Conservation (phyloP, 108 stramenopile species). For the Chaetoceros tenuissimus region DNA sequence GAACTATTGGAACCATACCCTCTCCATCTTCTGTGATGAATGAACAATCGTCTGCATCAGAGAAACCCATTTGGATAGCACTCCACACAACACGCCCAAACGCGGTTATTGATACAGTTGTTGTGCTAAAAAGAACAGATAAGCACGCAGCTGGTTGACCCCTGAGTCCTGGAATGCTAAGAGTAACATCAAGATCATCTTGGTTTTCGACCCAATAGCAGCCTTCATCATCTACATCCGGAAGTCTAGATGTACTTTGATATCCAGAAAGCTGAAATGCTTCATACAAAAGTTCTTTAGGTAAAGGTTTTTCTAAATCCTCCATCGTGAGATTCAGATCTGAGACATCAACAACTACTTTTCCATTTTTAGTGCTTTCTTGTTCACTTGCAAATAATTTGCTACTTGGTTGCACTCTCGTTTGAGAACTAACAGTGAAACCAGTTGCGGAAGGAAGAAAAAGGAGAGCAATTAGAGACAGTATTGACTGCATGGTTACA, state of each 20-base stretch:
- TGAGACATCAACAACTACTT: slow-evolving; percentile 20
- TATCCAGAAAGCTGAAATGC: slow-evolving; percentile 19
- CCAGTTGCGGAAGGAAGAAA: too few species aligned
- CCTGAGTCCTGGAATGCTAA: slow-evolving; percentile 38
- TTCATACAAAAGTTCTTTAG: slow-evolving; percentile 14
- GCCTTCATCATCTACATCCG: slow-evolving; percentile 29
- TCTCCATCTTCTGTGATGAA: slow-evolving; percentile 30
- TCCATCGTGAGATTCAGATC: slow-evolving; percentile 41
- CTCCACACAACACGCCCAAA: slow-evolving; percentile 45
- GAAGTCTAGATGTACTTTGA: slow-evolving; percentile 29
- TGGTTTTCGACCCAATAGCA: slow-evolving; percentile 36
- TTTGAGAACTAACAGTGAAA: too few species aligned
- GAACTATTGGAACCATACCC: slow-evolving; percentile 31
- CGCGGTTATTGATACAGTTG: slow-evolving; percentile 31
- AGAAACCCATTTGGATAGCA: slow-evolving; percentile 19
- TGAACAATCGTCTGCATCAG: slow-evolving; percentile 13
- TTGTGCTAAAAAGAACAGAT: slow-evolving; percentile 20
- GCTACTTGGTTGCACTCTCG: too few species aligned
- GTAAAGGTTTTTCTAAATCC: slow-evolving; percentile 28
- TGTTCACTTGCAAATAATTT: neutral
- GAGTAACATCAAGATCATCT: slow-evolving; percentile 25
- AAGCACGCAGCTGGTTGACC: slow-evolving; percentile 38
- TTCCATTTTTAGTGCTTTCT: neutral
- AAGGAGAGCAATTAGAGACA: too few species aligned
- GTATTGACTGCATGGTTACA: too few species aligned